Percentiles rank a stretch among this genome's conserved stretches.
Evolutionary conservation across 352 stramenopile species (phyloP).

Genomic region (Phytophthora pseudosyringae): DNA sequence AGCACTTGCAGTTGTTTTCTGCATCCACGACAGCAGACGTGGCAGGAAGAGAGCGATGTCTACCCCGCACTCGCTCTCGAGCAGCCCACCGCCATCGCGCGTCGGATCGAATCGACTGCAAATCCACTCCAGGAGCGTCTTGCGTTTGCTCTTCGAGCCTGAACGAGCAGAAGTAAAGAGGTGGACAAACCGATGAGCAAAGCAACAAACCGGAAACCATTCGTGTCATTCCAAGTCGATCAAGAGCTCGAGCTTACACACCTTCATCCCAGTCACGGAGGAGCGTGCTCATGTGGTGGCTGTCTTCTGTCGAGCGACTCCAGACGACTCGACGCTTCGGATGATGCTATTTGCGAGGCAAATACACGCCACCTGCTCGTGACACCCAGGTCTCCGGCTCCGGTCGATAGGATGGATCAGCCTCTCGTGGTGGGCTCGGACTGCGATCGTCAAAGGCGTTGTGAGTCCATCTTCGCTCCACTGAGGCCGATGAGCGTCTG

Average conservation of each 20-base stretch:
- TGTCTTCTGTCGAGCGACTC: neutral
- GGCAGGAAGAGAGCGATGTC: slow-evolving; percentile 65
- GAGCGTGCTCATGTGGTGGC: slow-evolving; percentile 41
- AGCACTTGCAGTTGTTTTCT: slow-evolving; percentile 39
- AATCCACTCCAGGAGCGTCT: slow-evolving; percentile 65
- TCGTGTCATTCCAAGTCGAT: slow-evolving; percentile 6
- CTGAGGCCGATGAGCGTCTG: slow-evolving; percentile 36
- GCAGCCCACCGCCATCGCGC: slow-evolving; percentile 22
- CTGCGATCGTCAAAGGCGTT: slow-evolving; percentile 77
- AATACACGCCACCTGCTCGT: slow-evolving; percentile 78
- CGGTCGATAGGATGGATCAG: slow-evolving; percentile 70
- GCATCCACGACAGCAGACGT: slow-evolving; percentile 72
- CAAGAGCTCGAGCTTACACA: slow-evolving; percentile 24
- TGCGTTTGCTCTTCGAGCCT: slow-evolving; percentile 61
- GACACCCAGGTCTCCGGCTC: slow-evolving; percentile 80
- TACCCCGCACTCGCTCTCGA: slow-evolving; percentile 53
- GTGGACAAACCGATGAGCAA: neutral
- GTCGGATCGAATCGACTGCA: slow-evolving; percentile 31
- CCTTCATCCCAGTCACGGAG: slow-evolving; percentile 78
- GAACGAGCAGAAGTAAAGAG: slow-evolving; percentile 1
- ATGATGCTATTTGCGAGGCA: slow-evolving; percentile 52
- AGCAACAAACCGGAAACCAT: neutral
- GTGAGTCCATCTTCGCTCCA: slow-evolving; percentile 68
- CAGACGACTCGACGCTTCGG: slow-evolving; percentile 25
- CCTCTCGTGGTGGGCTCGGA: slow-evolving; percentile 66